These are phyloP conservation scores for Hymenochaete sp. DNA, from an alignment of 1,284 basidiomycete genomes.

Conservation along the genomic window DNA sequence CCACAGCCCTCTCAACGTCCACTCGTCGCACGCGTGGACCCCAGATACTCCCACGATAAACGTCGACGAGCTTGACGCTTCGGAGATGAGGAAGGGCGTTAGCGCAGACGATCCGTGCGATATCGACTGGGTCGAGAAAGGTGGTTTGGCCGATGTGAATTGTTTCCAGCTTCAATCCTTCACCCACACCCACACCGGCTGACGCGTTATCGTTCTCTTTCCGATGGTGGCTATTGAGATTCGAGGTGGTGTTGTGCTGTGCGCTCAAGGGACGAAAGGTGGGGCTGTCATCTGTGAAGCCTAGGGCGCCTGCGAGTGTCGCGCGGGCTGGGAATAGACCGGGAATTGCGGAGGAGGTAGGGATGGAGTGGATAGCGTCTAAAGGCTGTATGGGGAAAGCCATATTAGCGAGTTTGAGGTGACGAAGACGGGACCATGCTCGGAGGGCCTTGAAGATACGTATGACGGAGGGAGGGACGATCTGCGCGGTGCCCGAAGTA, in stretches of 20 bases:
- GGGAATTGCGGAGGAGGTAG: too few species aligned
- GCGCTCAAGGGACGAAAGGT: neutral
- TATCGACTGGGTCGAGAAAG: slow-evolving; percentile 32
- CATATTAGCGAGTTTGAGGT: slow-evolving; percentile 42
- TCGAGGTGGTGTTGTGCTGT: too few species aligned
- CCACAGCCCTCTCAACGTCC: slow-evolving; percentile 34
- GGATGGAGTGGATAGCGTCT: too few species aligned
- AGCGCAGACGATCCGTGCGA: slow-evolving; percentile 33
- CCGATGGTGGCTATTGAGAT: too few species aligned
- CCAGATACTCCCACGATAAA: slow-evolving; percentile 50
- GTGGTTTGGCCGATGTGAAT: slow-evolving; percentile 43
- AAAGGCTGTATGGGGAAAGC: too few species aligned
- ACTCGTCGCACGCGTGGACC: slow-evolving; percentile 34
- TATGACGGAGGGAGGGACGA: slow-evolving; percentile 36
- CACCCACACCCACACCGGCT: too few species aligned
- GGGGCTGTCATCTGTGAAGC: too few species aligned
- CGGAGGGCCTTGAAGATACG: slow-evolving; percentile 37
- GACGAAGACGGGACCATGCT: slow-evolving; percentile 36
- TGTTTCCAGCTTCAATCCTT: too few species aligned
- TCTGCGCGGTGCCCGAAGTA: slow-evolving; percentile 29
- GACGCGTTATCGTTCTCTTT: too few species aligned
- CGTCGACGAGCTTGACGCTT: slow-evolving; percentile 40
- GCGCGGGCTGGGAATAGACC: too few species aligned
- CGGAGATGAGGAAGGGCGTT: slow-evolving; percentile 25
- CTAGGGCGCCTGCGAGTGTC: too few species aligned